Evolutionary conservation across 2,329 filamentous ascomycete genomes (phyloP).

Genomic region (Metarhizium robertsii): DNA sequence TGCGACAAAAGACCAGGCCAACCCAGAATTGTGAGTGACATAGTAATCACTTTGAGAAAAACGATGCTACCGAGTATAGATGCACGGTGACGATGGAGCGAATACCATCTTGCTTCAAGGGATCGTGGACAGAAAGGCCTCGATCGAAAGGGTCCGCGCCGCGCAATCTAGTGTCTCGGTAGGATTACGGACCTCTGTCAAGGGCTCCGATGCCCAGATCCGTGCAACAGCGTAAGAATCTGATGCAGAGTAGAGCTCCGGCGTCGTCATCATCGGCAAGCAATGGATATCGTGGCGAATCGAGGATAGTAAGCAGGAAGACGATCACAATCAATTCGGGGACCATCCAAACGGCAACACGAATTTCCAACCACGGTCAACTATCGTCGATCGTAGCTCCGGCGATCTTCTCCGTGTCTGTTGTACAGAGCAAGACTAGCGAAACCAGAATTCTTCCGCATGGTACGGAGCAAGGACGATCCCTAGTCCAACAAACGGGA

Average conservation of each 20-base stretch:
- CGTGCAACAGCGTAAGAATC: neutral
- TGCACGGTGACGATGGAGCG: neutral
- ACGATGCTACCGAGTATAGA: neutral
- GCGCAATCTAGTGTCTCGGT: neutral
- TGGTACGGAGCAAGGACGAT: neutral
- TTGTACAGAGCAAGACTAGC: neutral
- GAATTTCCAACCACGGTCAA: neutral
- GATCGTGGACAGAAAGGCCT: neutral
- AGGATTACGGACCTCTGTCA: neutral
- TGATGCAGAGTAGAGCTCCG: neutral
- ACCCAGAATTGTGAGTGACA: neutral
- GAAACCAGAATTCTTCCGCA: neutral
- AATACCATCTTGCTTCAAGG: neutral
- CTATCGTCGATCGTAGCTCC: neutral
- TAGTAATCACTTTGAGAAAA: neutral
- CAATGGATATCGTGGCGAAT: neutral
- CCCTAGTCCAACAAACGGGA: neutral
- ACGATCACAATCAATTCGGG: neutral
- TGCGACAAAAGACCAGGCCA: neutral
- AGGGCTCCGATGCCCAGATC: neutral
- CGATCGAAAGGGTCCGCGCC: neutral
- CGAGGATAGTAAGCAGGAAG: neutral
- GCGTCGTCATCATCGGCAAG: neutral
- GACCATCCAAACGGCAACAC: neutral
- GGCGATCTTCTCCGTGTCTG: neutral